phyloP scores from a whole-genome alignment of 108 stramenopile species.

The Schizochytrium sp. region DNA sequence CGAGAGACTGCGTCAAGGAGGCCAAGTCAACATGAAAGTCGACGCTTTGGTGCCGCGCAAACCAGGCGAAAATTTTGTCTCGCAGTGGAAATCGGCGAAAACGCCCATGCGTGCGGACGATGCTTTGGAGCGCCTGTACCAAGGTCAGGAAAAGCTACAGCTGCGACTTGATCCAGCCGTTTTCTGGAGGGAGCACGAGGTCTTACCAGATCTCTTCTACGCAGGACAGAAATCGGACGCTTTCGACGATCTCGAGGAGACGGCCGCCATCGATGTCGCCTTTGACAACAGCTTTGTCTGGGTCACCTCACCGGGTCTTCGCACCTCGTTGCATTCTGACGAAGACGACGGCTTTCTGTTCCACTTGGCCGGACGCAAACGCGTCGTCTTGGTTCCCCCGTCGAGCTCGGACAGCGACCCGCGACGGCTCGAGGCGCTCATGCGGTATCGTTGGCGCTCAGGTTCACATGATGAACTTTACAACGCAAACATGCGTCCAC shows the following conservation, averaged over 20 bases:
- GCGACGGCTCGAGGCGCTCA: not conserved
- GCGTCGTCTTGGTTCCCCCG: not conserved
- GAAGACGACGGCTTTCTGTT: constrained; percentile 5
- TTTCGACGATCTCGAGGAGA: not conserved
- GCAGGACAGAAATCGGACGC: not conserved
- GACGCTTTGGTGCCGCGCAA: not conserved
- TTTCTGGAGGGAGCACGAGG: not conserved
- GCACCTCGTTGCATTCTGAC: not conserved
- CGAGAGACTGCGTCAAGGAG: not conserved
- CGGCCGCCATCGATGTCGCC: not conserved
- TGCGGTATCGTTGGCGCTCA: not conserved
- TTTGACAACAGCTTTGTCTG: constrained; percentile 17
- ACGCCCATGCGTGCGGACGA: not conserved
- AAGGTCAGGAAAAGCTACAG: not conserved
- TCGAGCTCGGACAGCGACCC: not conserved
- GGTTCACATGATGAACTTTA: not conserved
- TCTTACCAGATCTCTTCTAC: not conserved
- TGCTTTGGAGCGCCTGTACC: not conserved
- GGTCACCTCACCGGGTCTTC: not conserved
- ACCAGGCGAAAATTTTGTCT: not conserved
- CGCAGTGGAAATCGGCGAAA: not conserved
- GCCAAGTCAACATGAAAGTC: not conserved
- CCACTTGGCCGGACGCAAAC: not conserved
- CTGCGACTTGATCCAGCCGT: not conserved
- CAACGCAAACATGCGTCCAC: not conserved